Evolutionary conservation across 1,139 yeast genomes (phyloP).

Genomic region (Scheffersomyces quercinus): DNA sequence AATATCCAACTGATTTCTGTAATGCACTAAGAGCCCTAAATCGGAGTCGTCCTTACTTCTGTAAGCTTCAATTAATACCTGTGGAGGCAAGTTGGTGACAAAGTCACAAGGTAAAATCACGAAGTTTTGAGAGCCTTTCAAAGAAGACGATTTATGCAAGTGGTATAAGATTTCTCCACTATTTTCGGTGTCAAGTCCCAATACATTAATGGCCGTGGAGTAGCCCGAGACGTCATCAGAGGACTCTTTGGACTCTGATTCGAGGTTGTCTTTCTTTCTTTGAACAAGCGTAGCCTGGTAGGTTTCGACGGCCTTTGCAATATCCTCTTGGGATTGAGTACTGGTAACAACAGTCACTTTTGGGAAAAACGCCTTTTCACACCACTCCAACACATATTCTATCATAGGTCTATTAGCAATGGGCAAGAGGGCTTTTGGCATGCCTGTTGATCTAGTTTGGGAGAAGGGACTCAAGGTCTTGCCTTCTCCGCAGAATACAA

Average conservation of each 20-base stretch:
- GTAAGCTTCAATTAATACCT: slow-evolving; percentile 79
- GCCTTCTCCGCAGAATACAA: slow-evolving; percentile 87
- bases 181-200: slow-evolving; percentile 46
- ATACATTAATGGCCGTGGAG: slow-evolving; percentile 36
- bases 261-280: slow-evolving; percentile 7
- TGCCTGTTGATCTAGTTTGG: slow-evolving; percentile 55
- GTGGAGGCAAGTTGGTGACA: slow-evolving; percentile 89
- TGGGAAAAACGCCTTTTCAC: slow-evolving; percentile 79
- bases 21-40: slow-evolving; percentile 70
- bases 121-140: slow-evolving; percentile 48
- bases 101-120: slow-evolving; percentile 92
- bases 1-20: slow-evolving; percentile 70
- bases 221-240: slow-evolving; percentile 3
- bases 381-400: slow-evolving; percentile 88
- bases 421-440: slow-evolving; percentile 84
- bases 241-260: slow-evolving; percentile 1
- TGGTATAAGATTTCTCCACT: slow-evolving; percentile 66
- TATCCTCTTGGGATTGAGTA: slow-evolving; percentile 25
- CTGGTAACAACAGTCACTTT: slow-evolving; percentile 45
- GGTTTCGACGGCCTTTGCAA: slow-evolving; percentile 47
- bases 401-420: slow-evolving; percentile 91
- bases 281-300: slow-evolving; percentile 32
- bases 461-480: slow-evolving; percentile 71
- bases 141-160: slow-evolving; percentile 44
- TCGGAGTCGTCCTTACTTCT: slow-evolving; percentile 67